phyloP scores from a whole-genome alignment of 305 asterid species.

The Fraxinus nigra region DNA sequence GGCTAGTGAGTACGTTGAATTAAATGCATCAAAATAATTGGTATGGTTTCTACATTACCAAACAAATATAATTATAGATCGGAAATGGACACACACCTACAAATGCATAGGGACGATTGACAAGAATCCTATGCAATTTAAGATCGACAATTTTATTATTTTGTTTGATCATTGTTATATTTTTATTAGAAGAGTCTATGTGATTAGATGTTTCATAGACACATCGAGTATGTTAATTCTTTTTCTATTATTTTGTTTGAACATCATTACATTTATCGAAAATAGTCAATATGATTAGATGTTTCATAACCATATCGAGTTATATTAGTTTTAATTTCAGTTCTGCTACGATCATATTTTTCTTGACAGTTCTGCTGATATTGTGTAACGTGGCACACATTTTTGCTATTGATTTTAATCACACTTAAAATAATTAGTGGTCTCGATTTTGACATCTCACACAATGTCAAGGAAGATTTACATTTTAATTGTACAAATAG shows the following conservation, averaged over 20 bases:
- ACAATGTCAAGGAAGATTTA: no score
- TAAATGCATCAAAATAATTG: constrained; percentile 23
- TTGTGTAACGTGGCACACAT: no score
- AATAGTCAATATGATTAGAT: not conserved
- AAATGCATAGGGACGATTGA: not conserved
- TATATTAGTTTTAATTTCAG: not conserved
- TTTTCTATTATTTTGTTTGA: no score
- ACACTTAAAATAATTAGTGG: no score
- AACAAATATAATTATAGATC: constrained; percentile 17
- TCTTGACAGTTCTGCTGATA: no score
- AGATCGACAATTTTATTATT: not conserved
- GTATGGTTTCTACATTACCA: constrained; percentile 16
- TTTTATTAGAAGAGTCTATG: not conserved
- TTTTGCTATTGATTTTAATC: no score
- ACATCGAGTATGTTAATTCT: not conserved
- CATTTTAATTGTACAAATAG: no score
- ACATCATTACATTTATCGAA: no score
- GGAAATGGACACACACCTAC: not conserved
- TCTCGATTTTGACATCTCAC: no score
- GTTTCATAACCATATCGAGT: not conserved
- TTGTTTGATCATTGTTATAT: not conserved
- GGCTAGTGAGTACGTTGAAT: constrained; percentile 9
- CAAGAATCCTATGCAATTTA: not conserved
- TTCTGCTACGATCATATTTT: no score
- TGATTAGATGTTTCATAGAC: not conserved